Base-by-base conservation (phyloP, 306 rosid genomes). In the Comarum palustre region DNA sequence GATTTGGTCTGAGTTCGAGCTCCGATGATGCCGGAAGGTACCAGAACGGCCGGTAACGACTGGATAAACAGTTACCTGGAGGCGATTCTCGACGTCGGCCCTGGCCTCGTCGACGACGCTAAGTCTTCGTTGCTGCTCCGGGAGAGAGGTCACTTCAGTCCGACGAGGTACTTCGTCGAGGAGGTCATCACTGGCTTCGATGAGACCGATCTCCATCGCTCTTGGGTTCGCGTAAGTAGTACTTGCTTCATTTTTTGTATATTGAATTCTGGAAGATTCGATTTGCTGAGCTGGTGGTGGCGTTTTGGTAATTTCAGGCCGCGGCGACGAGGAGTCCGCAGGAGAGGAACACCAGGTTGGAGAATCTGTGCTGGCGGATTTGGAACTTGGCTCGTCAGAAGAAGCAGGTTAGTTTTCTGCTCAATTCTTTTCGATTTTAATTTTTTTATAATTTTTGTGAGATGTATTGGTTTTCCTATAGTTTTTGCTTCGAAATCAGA, bases 301-400 rank as follows among this genome's bases (percentile, higher is more conserved):
- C 60, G 32, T 72, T 29, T 10, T 54, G 11, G 60, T 57, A 36
- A 25, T 55, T 43, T 0, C 16, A 93, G 98, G 98, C 98, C n/a
- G 81, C 96, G 69, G 92, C 99, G 2, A 91, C 99, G 38, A 82
- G 97, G 80, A 90, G 99, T 80, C 97, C 99, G 6, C 96, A 94
- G 83, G 97, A 94, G 88, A 83, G 97, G 87, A 94, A 94, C 77
- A 94, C 99, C 60, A 86, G 97, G 72, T 79, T 94, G 91, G 99
- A 94, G 84, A 94, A 94, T 79, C 84, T 94, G 95, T 91, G 98
- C 65, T 94, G 98, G 98, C 87, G 99, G 84, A 94, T 94, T 83
- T 94, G 99, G 99, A 94, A 94, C 80, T 87, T 94, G 66, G 97
- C 99, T 83, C 92, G 97, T 59, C 96, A 94, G 85, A 94, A 90